phyloP scores from a whole-genome alignment of 2,329 filamentous ascomycete species.

The Pezicula rhizophila region DNA sequence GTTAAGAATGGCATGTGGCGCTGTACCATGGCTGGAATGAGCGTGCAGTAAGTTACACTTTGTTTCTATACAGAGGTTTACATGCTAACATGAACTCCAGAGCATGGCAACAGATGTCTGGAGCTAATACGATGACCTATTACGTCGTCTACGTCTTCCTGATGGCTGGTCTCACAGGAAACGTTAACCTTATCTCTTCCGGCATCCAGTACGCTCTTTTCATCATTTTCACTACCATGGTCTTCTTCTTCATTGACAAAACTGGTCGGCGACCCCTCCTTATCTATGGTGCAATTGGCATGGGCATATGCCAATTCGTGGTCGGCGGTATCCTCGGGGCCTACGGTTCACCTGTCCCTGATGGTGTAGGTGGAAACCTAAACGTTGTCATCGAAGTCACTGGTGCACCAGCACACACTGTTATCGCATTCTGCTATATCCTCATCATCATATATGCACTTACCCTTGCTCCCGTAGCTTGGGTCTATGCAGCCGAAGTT shows the following conservation, averaged over 20 bases:
- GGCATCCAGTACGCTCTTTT: constrained; percentile 21
- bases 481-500: constrained; percentile 61
- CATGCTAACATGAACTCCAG: constrained; percentile 25
- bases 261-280: constrained; percentile 27
- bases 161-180: constrained; percentile 31
- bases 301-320: constrained; percentile 40
- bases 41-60: constrained; percentile 27
- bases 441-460: constrained; percentile 58
- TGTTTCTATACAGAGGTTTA: constrained; percentile 19
- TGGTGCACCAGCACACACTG: constrained; percentile 49
- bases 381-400: constrained; percentile 48
- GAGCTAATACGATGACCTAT: constrained; percentile 26
- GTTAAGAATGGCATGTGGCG: constrained; percentile 51
- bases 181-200: constrained; percentile 26
- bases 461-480: constrained; percentile 57
- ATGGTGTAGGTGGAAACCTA: constrained; percentile 37
- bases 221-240: constrained; percentile 14
- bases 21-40: constrained; percentile 48
- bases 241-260: constrained; percentile 22
- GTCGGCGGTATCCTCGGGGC: constrained; percentile 38
- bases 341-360: constrained; percentile 35
- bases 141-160: constrained; percentile 33
- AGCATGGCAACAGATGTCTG: constrained; percentile 20
- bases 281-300: constrained; percentile 33
- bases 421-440: constrained; percentile 61